Conservation (phyloP, 139 green algal species). For the Chlorella ohadii region DNA sequence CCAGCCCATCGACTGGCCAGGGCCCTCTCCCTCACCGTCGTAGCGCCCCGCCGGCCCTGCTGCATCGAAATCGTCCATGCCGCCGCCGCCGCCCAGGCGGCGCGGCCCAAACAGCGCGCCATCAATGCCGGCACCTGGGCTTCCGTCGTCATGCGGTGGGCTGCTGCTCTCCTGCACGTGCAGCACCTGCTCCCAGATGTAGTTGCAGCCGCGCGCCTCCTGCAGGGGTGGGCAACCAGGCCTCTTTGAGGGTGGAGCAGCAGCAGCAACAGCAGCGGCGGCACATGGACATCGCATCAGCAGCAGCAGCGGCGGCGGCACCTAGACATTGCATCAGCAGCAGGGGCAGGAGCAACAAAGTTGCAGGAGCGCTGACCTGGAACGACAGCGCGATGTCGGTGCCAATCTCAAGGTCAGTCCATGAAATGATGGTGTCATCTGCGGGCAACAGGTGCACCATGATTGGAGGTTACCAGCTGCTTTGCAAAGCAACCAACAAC, state of each 20-base stretch:
- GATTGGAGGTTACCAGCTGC: no score
- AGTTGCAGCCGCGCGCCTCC: conserved; percentile 84
- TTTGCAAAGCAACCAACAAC: no score
- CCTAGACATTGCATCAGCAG: no score
- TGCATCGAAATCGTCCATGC: conserved; percentile 5
- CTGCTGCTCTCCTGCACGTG: conserved; percentile 59
- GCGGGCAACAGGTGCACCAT: conserved; percentile 42
- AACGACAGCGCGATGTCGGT: conserved; percentile 98
- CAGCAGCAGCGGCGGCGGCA: no score
- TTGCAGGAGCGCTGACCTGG: conserved; percentile 48
- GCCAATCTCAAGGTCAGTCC: conserved; percentile 86
- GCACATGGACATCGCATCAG: not conserved
- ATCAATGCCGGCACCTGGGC: not conserved
- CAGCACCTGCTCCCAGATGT: conserved; percentile 88
- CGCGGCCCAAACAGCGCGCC: conserved; percentile 9
- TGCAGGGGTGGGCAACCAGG: not conserved
- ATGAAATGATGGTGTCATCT: conserved; percentile 98
- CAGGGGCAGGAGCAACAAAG: no score
- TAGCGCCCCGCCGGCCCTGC: not conserved
- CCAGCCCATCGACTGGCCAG: not conserved
- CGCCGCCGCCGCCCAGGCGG: not conserved
- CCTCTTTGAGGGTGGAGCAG: no score
- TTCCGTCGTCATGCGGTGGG: not conserved
- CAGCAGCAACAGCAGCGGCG: not conserved
- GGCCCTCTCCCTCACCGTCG: not conserved